These are phyloP conservation scores for Serendipita sp. DNA, from an alignment of 768 basidiomycete species.

Conservation along the genomic window DNA sequence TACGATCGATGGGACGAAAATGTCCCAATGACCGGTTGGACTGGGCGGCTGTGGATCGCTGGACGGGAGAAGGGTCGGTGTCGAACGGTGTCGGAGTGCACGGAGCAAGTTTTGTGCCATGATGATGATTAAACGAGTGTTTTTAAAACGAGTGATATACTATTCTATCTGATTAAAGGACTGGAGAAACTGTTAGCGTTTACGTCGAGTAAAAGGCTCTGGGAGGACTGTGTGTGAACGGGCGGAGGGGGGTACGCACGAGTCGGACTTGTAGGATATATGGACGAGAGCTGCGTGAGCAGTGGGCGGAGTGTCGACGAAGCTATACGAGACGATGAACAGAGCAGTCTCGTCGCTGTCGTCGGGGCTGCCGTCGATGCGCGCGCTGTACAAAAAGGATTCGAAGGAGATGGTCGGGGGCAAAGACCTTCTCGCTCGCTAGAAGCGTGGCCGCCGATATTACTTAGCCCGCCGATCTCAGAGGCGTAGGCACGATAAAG, in stretches of 20 bases:
- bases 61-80: not conserved
- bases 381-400: too few relatives aligned
- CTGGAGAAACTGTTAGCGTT: not conserved
- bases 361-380: too few relatives aligned
- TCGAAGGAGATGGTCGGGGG: too few relatives aligned
- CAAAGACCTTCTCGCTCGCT: too few relatives aligned
- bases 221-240: too few relatives aligned
- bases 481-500: too few relatives aligned
- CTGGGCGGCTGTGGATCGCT: not conserved
- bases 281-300: not conserved
- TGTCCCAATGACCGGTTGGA: not conserved
- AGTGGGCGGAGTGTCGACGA: not conserved
- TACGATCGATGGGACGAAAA: not conserved
- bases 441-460: too few relatives aligned
- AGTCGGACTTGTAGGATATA: not conserved
- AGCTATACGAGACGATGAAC: too few relatives aligned
- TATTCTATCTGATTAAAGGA: not conserved
- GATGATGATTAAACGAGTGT: not conserved
- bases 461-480: too few relatives aligned
- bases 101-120: not conserved
- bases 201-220: not conserved
- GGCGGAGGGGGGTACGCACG: not conserved
- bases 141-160: too few relatives aligned
- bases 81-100: constrained; percentile 5
- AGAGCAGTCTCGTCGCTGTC: too few relatives aligned